Evolutionary conservation across 75 land plant genomes (phyloP).

Genomic region (Picea glauca): DNA sequence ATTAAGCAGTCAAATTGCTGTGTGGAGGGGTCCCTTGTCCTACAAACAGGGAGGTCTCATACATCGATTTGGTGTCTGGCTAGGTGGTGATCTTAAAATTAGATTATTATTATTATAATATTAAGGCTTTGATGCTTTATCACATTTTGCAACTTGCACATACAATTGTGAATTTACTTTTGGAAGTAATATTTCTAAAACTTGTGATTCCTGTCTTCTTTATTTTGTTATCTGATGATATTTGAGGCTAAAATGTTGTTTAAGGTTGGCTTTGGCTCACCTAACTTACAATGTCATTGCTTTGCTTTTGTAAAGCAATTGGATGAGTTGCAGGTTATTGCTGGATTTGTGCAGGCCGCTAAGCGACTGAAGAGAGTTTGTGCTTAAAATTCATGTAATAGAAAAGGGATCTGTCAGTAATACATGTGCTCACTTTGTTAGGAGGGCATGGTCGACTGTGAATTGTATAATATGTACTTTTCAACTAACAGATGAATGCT

Average conservation of each 20-base stretch:
- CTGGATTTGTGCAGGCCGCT: conserved; percentile 80
- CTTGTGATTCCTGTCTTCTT: background rate
- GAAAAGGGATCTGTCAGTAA: background rate
- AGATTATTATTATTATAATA: background rate
- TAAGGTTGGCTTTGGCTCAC: background rate
- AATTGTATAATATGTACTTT: conserved; percentile 4
- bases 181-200: background rate
- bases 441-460: background rate
- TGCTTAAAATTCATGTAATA: background rate
- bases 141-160: background rate
- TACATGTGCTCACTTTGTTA: background rate
- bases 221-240: background rate
- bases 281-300: background rate
- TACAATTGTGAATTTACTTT: background rate
- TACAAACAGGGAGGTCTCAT: background rate
- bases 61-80: background rate
- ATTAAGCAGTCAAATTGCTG: background rate
- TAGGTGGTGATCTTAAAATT: background rate
- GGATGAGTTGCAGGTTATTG: conserved; percentile 91
- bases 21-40: background rate
- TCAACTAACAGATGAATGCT: conserved; percentile 3
- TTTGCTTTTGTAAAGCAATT: conserved; percentile 51
- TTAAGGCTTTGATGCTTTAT: background rate
- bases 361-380: conserved; percentile 52
- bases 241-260: background rate